These are phyloP conservation scores for Arabidopsis arenosa DNA, from an alignment of 345 rosid genomes.

Conservation along the genomic window DNA sequence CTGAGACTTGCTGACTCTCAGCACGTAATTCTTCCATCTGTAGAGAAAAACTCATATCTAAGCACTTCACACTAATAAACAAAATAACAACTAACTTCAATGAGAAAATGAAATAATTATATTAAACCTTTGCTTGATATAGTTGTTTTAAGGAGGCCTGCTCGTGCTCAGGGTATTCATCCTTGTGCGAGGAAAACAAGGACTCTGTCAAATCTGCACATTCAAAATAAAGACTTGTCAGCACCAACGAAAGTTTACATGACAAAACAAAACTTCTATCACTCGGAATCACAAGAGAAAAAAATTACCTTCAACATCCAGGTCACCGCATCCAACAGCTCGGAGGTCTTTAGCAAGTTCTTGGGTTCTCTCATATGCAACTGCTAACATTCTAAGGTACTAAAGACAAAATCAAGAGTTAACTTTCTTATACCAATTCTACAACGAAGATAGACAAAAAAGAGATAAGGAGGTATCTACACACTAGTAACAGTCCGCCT, in stretches of 20 bases:
- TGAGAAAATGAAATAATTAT: constrained; percentile 20
- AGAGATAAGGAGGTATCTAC: constrained; percentile 38
- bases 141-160: constrained; percentile 91
- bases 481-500: constrained; percentile 63
- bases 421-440: constrained; percentile 18
- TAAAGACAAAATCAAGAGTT: constrained; percentile 55
- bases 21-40: constrained; percentile 95
- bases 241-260: constrained; percentile 17
- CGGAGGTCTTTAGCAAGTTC: constrained; percentile 96
- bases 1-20: constrained; percentile 75
- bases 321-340: constrained; percentile 96
- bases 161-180: constrained; percentile 95
- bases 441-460: constrained; percentile 17
- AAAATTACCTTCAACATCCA: constrained; percentile 87
- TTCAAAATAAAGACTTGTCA: constrained; percentile 30
- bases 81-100: constrained; percentile 24
- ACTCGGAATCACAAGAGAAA: constrained; percentile 34
- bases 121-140: constrained; percentile 79
- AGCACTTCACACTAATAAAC: constrained; percentile 17
- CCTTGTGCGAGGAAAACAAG: constrained; percentile 91
- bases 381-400: constrained; percentile 98
- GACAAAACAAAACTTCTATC: constrained; percentile 4
- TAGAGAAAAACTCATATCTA: constrained; percentile 36
- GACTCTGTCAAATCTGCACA: constrained; percentile 87
- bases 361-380: constrained; percentile 95